Evolutionary conservation across 2,329 filamentous ascomycete species (phyloP), one percentile per base, ranked within the genome.

Genomic region (Claviceps sorghi): DNA sequence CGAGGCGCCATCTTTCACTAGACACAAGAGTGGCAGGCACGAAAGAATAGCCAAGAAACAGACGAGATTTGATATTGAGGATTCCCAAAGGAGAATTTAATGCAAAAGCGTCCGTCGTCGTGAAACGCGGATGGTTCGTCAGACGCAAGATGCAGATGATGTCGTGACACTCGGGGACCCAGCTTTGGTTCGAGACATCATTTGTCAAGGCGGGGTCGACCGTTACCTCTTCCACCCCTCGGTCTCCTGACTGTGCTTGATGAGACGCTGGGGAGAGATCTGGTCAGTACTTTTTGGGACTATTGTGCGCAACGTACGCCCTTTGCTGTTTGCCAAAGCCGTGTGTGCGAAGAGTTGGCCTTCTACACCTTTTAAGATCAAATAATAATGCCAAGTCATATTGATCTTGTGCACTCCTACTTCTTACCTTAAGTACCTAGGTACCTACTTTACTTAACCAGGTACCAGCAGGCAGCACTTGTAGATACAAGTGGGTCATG

Each of bases 1-100:
- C 79, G 81, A 60, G 82, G 77, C 52, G 79, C 74, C 83, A 87
- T 86, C 2, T 21, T 44, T 46, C n/a, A 26, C 29, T 26, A 21
- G 11, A 32, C 11, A 34, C 22, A 19, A 49, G 11, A 21, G 38
- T 32, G 44, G 29, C 44, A 8, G 26, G 11, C 26, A 46, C 22
- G 17, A 19, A n/a, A 7, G n/a, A 47, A 30, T 30, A 7, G 26
- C 10, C 2, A 7, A 21, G 10, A 7, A 7, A 34, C 10, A 17
- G 15, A 4, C 10, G n/a, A 21, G 29, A 34, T 34, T 11, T 13
- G 9, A 40, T 40, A 13, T 40, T 6, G 21, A 48, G n/a, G 11
- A 36, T 7, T 13, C 11, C 13, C 21, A 36, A 40, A n/a, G 17
- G 6, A 38, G 9, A 38, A 7, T 2, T n/a, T 2, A 10, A 29